Evolutionary conservation across 163 green algal genomes (phyloP), one percentile per base, ranked within the genome.

Genomic region (Chlamydomonas reinhardtii): DNA sequence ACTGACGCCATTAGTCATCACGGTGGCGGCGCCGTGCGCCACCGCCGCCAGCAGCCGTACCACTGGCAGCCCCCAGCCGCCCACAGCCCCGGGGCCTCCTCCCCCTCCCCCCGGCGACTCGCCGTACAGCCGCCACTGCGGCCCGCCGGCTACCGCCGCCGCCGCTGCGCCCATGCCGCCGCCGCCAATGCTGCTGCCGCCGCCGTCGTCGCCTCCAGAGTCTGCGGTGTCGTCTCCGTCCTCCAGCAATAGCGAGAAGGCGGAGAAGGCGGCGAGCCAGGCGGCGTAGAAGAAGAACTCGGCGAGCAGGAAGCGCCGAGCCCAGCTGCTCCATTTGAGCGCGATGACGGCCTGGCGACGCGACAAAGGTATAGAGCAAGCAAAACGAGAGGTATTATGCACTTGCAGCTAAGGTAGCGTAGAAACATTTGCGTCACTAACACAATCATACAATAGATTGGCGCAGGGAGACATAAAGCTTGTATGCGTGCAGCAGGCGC

Each of bases 241-340:
- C 84, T 95, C 91, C 31, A 96, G 93, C 22, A 94, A 79, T 27
- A 95, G 82, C 6, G 93, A 91, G 76, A 96, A 97, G 59, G 77
- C 61, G 65, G 93, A 92, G 89, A 94, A 97, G 76, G 84, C 29
- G 2, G 48, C 82, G 20, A 93, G 80, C 90, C 90, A 93, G 9
- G 65, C 69, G 29, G 71, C 62, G 88, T 92, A 94, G 52, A 87
- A 83, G 9, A 82, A 37, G 71, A 94, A 88, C 88, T 94, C 91
- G n/a, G 85, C 94, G 22, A 94, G 24, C 31, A 95, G 81, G 88
- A 94, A 95, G 35, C 86, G 74, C 62, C 75, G 81, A 0, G 94
- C 94, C 91, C 93, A 97, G n/a, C 80, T 89, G 61, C 84, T 79
- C 92, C 94, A 96, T 79, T 97, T 96, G 76, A 85, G 93, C 43